Conservation (phyloP, 2,329 filamentous ascomycete species). For the Aureobasidium zeae region DNA sequence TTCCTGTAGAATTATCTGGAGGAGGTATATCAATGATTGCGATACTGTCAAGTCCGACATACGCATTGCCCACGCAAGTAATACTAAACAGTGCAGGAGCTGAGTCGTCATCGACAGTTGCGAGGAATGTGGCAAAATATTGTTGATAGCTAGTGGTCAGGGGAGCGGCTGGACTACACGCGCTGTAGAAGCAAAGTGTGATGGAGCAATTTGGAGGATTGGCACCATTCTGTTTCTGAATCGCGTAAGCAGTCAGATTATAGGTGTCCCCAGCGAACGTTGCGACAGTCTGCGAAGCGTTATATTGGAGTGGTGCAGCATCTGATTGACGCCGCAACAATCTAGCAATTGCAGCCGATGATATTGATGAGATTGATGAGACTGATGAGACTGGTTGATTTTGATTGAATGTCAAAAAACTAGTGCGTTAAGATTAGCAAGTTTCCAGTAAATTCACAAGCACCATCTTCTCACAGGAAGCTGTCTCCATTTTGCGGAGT, state of each 20-base stretch:
- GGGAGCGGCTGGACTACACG: not conserved
- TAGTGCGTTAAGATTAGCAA: not conserved
- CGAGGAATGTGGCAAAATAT: not conserved
- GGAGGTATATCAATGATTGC: slow-evolving; percentile 6
- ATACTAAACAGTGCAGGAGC: slow-evolving; percentile 3
- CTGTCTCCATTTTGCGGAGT: slow-evolving; percentile 1
- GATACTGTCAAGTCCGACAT: slow-evolving; percentile 8
- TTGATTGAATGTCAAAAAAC: slow-evolving; percentile 7
- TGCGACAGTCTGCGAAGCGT: not conserved
- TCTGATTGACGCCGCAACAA: slow-evolving; percentile 1
- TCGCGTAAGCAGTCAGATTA: slow-evolving; percentile 1
- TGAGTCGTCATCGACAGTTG: not conserved
- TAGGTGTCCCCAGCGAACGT: not conserved
- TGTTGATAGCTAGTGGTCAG: not conserved
- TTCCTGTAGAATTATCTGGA: not conserved
- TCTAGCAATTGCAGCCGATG: not conserved
- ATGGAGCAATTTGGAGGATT: slow-evolving; percentile 1
- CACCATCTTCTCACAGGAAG: not conserved
- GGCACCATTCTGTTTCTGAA: slow-evolving; percentile 1
- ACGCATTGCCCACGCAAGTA: slow-evolving; percentile 5
- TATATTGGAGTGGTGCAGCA: not conserved
- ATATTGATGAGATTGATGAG: too few species aligned
- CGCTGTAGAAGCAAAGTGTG: not conserved
- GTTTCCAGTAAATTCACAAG: too few species aligned
- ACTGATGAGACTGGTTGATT: too few species aligned